Percentiles rank a stretch among this genome's conserved stretches.
Conservation (phyloP, 2,329 filamentous ascomycete species). For the Biscogniauxia marginata region DNA sequence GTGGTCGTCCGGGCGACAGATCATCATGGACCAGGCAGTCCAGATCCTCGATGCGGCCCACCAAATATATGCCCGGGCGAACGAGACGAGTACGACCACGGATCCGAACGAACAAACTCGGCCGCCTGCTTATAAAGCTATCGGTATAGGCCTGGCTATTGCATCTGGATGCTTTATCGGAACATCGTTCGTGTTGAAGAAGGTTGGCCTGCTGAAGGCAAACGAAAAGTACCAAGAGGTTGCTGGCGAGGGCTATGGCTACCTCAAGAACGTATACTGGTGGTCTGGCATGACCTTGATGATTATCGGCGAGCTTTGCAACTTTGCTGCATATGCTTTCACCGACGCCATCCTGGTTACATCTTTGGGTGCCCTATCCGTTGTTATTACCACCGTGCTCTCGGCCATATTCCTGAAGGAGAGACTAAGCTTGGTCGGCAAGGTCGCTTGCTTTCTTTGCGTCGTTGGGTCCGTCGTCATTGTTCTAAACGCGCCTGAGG, state of each 20-base stretch:
- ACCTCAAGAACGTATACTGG: slow-evolving; percentile 93
- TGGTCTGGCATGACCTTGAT: slow-evolving; percentile 95
- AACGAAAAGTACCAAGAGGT: slow-evolving; percentile 97
- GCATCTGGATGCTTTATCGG: slow-evolving; percentile 92
- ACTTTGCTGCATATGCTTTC: slow-evolving; percentile 95
- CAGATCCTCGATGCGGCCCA: slow-evolving; percentile 35
- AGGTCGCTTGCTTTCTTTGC: slow-evolving; percentile 93
- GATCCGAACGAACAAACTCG: slow-evolving; percentile 32
- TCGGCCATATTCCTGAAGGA: slow-evolving; percentile 97
- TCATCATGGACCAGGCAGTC: slow-evolving; percentile 38
- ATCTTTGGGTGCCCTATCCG: slow-evolving; percentile 83
- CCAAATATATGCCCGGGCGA: slow-evolving; percentile 42
- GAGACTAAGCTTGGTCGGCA: slow-evolving; percentile 89
- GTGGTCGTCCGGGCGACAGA: slow-evolving; percentile 8
- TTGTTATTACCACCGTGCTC: slow-evolving; percentile 87
- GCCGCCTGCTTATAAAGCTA: slow-evolving; percentile 69
- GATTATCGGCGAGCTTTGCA: slow-evolving; percentile 95
- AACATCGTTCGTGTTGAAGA: slow-evolving; percentile 92
- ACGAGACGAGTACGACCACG: slow-evolving; percentile 33
- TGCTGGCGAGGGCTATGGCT: slow-evolving; percentile 94
- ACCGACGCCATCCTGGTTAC: slow-evolving; percentile 96
- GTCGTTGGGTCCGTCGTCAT: slow-evolving; percentile 93
- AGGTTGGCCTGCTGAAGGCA: slow-evolving; percentile 83
- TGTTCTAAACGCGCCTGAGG: slow-evolving; percentile 84
- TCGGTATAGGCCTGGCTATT: slow-evolving; percentile 83